phyloP scores from a whole-genome alignment of 345 rosid species.

The Euphorbia tirucalli region DNA sequence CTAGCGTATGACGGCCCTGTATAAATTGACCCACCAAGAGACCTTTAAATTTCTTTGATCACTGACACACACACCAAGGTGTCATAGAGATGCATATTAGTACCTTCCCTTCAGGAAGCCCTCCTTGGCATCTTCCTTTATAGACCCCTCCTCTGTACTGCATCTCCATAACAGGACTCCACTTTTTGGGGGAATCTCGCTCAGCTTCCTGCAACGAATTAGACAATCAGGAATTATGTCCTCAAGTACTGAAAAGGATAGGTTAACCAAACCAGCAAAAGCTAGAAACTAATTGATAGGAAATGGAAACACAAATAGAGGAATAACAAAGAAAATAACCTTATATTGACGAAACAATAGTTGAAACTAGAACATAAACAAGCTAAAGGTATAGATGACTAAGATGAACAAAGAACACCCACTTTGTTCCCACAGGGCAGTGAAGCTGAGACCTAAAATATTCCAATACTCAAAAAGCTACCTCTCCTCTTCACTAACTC shows the following conservation, averaged over 20 bases:
- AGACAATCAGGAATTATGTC: conserved; percentile 17
- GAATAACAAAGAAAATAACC: too few relatives aligned
- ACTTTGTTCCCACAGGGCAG: too few relatives aligned
- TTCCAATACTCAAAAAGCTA: too few relatives aligned
- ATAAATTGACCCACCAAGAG: conserved; percentile 16
- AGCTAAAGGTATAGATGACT: too few relatives aligned
- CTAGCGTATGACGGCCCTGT: conserved; percentile 77
- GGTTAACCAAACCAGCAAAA: not conserved
- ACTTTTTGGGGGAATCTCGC: conserved; percentile 72
- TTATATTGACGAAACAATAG: too few relatives aligned
- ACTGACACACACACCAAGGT: conserved; percentile 2
- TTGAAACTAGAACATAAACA: too few relatives aligned
- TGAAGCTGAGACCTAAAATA: too few relatives aligned
- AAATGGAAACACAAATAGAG: too few relatives aligned
- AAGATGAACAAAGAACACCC: too few relatives aligned
- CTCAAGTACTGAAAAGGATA: not conserved
- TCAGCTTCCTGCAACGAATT: conserved; percentile 68
- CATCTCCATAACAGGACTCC: conserved; percentile 84
- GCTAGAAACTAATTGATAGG: too few relatives aligned
- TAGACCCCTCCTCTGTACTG: conserved; percentile 88
- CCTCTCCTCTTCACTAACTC: too few relatives aligned
- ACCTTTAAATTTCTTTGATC: conserved; percentile 9
- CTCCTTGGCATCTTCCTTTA: conserved; percentile 88
- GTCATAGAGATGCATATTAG: not conserved
- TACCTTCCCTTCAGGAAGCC: conserved; percentile 99